Conservation (phyloP, 768 basidiomycete genomes). For the Lyophyllum shimeji region DNA sequence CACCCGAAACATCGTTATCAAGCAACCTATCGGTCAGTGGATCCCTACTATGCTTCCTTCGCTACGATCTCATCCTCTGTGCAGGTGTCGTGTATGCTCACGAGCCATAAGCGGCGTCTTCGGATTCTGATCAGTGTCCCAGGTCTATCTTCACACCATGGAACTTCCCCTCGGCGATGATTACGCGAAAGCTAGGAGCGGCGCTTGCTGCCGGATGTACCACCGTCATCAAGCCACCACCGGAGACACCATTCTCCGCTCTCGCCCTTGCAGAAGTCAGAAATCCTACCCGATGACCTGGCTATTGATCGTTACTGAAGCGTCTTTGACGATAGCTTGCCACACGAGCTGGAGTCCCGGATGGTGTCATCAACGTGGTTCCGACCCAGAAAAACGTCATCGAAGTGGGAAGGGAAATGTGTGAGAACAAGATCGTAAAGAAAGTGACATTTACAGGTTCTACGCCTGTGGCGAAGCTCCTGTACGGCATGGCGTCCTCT, state of each 20-base stretch:
- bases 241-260: slow-evolving; percentile 92
- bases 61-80: background rate
- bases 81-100: slow-evolving; percentile 41
- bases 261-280: slow-evolving; percentile 87
- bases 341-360: slow-evolving; percentile 87
- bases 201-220: slow-evolving; percentile 97
- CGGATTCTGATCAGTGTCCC: slow-evolving; percentile 7
- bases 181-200: slow-evolving; percentile 85
- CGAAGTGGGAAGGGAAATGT: slow-evolving; percentile 94
- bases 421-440: slow-evolving; percentile 80
- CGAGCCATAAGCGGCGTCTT: background rate
- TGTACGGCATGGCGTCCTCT: slow-evolving; percentile 70
- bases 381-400: slow-evolving; percentile 82
- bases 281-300: background rate
- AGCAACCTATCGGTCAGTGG: slow-evolving; percentile 82
- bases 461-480: slow-evolving; percentile 73
- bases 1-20: slow-evolving; percentile 84
- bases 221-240: slow-evolving; percentile 89
- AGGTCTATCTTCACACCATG: slow-evolving; percentile 83
- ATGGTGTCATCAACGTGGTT: slow-evolving; percentile 93
- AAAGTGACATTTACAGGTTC: slow-evolving; percentile 95
- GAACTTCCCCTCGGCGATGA: slow-evolving; percentile 97
- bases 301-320: background rate
- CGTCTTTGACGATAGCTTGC: slow-evolving; percentile 53
- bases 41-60: background rate